Percentiles rank a stretch among this genome's conserved stretches.
phyloP scores from a whole-genome alignment of 2,329 filamentous ascomycete genomes.

The Cladophialophora bantiana region DNA sequence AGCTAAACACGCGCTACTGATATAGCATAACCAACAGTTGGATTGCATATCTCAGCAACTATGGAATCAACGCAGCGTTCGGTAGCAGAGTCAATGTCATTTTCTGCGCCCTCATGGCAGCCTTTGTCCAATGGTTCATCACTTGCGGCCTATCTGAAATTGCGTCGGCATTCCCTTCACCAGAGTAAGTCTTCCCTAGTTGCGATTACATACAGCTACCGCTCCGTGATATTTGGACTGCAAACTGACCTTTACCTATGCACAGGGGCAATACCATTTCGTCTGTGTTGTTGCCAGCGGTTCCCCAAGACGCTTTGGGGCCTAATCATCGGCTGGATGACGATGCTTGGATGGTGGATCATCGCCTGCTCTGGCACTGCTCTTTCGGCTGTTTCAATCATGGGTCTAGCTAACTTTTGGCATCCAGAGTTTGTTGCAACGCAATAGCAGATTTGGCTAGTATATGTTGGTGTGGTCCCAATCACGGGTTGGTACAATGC shows the following conservation, averaged over 20 bases:
- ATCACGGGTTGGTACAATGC: not conserved
- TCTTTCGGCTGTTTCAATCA: conserved; percentile 31
- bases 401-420: conserved; percentile 32
- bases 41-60: conserved; percentile 42
- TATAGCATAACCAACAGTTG: conserved; percentile 47
- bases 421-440: conserved; percentile 30
- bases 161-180: conserved; percentile 41
- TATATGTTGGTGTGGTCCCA: conserved; percentile 34
- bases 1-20: too few relatives aligned
- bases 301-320: conserved; percentile 21
- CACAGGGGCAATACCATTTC: conserved; percentile 34
- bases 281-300: conserved; percentile 38
- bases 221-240: not conserved
- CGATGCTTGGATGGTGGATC: conserved; percentile 41
- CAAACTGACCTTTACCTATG: not conserved
- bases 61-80: conserved; percentile 37
- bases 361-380: conserved; percentile 33
- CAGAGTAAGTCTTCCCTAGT: conserved; percentile 25
- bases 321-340: conserved; percentile 43
- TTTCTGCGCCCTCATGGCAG: conserved; percentile 40
- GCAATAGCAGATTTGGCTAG: conserved; percentile 41
- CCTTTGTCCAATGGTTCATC: conserved; percentile 39
- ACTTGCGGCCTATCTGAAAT: conserved; percentile 42
- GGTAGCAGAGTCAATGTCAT: conserved; percentile 43
- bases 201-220: too few relatives aligned